phyloP scores from a whole-genome alignment of 116 monocot genomes.

The Thalassia testudinum region DNA sequence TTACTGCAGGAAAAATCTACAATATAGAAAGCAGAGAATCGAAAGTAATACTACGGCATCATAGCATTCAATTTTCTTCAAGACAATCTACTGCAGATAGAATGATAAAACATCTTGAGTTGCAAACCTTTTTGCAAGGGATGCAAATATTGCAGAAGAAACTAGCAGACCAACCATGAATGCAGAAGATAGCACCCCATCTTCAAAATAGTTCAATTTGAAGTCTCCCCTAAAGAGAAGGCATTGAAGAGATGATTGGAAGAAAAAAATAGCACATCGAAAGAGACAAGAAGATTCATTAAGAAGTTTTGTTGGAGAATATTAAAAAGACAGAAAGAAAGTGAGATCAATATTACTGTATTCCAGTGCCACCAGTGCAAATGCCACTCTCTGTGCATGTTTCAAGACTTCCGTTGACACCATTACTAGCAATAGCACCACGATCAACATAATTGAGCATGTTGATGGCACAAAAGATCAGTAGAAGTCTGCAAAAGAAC shows the following conservation, averaged over 20 bases:
- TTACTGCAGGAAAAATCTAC: too few species aligned
- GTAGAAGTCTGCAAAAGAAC: conserved; percentile 54
- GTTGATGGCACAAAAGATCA: conserved; percentile 81
- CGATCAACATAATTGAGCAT: conserved; percentile 96
- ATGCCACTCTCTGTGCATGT: conserved; percentile 54
- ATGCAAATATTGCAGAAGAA: conserved; percentile 91
- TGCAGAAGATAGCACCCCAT: conserved; percentile 93
- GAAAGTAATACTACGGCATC: too few species aligned
- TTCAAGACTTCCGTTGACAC: conserved; percentile 65
- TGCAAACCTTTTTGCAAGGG: conserved; percentile 70
- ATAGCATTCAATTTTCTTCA: too few species aligned
- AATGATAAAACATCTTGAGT: too few species aligned
- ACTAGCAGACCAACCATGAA: conserved; percentile 97
- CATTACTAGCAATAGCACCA: conserved; percentile 91
- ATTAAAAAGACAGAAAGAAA: too few species aligned
- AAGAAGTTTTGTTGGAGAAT: too few species aligned
- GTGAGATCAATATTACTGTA: conserved; percentile 43
- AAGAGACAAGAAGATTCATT: too few species aligned
- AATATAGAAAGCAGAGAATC: too few species aligned
- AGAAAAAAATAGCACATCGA: too few species aligned
- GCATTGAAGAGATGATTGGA: too few species aligned
- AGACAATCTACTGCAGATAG: too few species aligned
- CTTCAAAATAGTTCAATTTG: conserved; percentile 77
- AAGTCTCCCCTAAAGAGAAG: conserved; percentile 56
- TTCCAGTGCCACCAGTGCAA: conserved; percentile 76